Conservation (phyloP, 306 rosid genomes). For the Clitoria ternatea region DNA sequence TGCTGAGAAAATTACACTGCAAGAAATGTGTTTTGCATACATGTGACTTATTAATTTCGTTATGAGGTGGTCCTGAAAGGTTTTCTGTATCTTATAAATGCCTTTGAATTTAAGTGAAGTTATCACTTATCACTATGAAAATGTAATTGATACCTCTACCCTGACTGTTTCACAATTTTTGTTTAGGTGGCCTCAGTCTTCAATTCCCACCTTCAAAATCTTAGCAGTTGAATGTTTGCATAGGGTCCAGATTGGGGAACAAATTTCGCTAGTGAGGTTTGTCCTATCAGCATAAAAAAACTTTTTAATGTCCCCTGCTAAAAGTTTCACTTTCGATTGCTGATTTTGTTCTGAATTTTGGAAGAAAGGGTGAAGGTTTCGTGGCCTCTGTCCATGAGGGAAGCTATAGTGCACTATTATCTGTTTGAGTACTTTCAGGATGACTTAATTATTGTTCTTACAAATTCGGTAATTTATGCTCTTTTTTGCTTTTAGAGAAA, state of each 20-base stretch:
- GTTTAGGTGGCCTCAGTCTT: conserved; percentile 82
- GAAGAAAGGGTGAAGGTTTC: conserved; percentile 85
- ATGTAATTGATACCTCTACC: not conserved
- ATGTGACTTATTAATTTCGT: not conserved
- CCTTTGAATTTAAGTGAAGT: conserved; percentile 8
- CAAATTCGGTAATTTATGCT: conserved; percentile 51
- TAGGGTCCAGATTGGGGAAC: conserved; percentile 55
- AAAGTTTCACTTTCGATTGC: conserved; percentile 19
- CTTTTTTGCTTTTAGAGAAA: not conserved
- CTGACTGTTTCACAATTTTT: conserved; percentile 1
- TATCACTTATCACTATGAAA: not conserved
- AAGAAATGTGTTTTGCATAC: not conserved
- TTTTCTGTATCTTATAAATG: not conserved
- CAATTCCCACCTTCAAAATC: conserved; percentile 67
- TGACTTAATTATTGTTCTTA: conserved; percentile 63
- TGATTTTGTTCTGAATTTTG: conserved; percentile 51
- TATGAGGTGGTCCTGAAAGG: not conserved
- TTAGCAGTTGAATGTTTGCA: conserved; percentile 52
- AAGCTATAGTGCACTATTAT: conserved; percentile 64
- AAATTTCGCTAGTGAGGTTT: conserved; percentile 76
- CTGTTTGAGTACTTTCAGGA: conserved; percentile 76
- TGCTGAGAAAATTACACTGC: conserved; percentile 1
- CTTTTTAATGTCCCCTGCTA: not conserved
- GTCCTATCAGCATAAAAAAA: conserved; percentile 16
- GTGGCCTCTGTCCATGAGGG: conserved; percentile 84